Conservation (phyloP, 2,329 filamentous ascomycete species). For the Sporothrix luriei region DNA sequence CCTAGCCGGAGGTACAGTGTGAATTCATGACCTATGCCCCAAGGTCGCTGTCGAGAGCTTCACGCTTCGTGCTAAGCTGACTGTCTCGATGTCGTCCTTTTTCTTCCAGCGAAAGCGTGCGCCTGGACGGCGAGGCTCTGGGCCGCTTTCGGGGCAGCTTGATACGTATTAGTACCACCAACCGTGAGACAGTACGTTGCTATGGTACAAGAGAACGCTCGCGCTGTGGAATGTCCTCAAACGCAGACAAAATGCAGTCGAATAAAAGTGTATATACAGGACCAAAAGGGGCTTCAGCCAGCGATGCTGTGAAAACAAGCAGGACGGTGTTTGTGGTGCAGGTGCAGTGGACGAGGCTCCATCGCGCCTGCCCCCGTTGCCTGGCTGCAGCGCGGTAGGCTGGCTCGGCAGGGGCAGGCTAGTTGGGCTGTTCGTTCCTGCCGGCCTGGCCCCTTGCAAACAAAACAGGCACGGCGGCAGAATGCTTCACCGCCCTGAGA, state of each 20-base stretch:
- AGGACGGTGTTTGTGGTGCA: not conserved
- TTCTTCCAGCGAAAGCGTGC: not conserved
- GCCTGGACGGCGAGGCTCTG: not conserved
- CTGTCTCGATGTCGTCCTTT: not conserved
- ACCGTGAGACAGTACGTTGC: not conserved
- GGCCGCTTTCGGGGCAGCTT: not conserved
- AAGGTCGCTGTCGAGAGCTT: not conserved
- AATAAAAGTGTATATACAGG: constrained; percentile 18
- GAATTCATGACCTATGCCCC: not conserved
- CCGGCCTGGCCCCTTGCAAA: constrained; percentile 29
- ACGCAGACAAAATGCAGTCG: constrained; percentile 7
- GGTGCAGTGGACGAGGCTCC: constrained; percentile 2
- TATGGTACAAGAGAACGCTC: not conserved
- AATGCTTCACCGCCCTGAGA: constrained; percentile 33
- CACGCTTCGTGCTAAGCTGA: not conserved
- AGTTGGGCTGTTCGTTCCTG: constrained; percentile 23
- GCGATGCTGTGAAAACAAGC: not conserved
- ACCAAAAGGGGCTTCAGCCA: constrained; percentile 15
- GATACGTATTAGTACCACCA: not conserved
- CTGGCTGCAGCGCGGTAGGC: constrained; percentile 24
- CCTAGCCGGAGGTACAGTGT: not conserved
- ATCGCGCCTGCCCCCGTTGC: constrained; percentile 28
- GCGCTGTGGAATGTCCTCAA: not conserved
- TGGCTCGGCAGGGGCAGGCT: no score
- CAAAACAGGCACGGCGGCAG: constrained; percentile 31